Evolutionary conservation across 2,329 filamentous ascomycete genomes (phyloP).

Genomic region (Diaporthe aspalathi): DNA sequence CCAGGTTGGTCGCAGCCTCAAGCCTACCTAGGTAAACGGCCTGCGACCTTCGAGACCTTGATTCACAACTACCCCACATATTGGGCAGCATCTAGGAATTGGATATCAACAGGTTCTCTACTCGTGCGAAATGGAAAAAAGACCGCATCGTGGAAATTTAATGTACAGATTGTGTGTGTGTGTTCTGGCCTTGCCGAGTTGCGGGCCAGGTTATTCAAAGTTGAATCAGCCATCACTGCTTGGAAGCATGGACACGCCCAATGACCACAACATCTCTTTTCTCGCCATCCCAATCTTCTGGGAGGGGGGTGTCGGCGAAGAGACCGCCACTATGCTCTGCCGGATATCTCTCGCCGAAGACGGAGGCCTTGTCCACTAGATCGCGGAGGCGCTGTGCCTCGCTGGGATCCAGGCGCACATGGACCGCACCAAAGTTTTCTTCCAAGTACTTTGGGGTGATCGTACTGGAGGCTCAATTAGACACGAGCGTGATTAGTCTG

Average conservation of each 20-base stretch:
- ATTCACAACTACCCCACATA: too few species aligned
- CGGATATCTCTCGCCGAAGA: constrained; percentile 19
- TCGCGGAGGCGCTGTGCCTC: constrained; percentile 44
- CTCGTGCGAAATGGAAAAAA: too few species aligned
- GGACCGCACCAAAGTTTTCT: constrained; percentile 43
- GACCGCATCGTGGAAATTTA: too few species aligned
- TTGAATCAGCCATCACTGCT: neutral
- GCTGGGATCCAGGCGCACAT: constrained; percentile 49
- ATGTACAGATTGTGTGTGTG: too few species aligned
- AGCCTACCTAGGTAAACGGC: too few species aligned
- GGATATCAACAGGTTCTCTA: too few species aligned
- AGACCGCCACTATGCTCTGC: neutral
- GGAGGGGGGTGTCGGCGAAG: constrained; percentile 16
- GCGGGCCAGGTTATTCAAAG: neutral
- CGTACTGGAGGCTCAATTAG: constrained; percentile 50
- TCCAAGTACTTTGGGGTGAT: constrained; percentile 45
- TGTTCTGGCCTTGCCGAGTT: neutral
- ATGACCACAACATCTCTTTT: constrained; percentile 5
- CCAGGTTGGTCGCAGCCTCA: too few species aligned
- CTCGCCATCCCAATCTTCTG: neutral
- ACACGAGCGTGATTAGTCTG: constrained; percentile 36
- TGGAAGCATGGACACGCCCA: neutral
- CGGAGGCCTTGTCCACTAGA: neutral
- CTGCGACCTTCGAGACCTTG: too few species aligned
- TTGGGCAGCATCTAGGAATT: too few species aligned